Percentiles rank a stretch among this genome's conserved stretches.
Conservation (phyloP, 176 grass and related monocot species). For the Rhipidocladum racemiflorum region DNA sequence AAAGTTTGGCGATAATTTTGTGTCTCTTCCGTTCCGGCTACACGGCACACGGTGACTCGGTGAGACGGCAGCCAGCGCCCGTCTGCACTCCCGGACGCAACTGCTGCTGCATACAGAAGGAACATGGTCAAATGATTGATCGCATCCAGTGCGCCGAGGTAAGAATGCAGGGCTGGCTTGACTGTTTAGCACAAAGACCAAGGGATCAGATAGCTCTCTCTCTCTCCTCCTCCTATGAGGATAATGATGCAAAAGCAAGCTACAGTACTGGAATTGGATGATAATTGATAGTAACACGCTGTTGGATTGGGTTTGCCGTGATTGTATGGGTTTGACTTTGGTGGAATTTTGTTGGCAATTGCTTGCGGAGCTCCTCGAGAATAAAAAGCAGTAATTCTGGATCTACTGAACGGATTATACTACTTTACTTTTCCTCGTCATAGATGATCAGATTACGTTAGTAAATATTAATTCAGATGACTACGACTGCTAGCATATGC, state of each 20-base stretch:
- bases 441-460: background rate
- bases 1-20: background rate
- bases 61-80: background rate
- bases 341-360: background rate
- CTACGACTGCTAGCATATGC: background rate
- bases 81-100: background rate
- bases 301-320: slow-evolving; percentile 18
- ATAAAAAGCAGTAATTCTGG: background rate
- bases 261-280: background rate
- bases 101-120: background rate
- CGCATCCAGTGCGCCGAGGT: background rate
- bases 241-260: background rate
- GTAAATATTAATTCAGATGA: background rate
- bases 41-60: background rate
- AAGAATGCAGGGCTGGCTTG: no score
- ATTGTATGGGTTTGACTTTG: slow-evolving; percentile 29
- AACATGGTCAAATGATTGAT: background rate
- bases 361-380: background rate
- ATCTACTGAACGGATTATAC: background rate
- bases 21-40: background rate
- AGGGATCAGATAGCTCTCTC: background rate
- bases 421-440: background rate
- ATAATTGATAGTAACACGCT: background rate
- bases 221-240: background rate
- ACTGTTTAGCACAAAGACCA: background rate